Conservation (phyloP, 192 early-diverging fungal species). For the Rhizophagus clarus region DNA sequence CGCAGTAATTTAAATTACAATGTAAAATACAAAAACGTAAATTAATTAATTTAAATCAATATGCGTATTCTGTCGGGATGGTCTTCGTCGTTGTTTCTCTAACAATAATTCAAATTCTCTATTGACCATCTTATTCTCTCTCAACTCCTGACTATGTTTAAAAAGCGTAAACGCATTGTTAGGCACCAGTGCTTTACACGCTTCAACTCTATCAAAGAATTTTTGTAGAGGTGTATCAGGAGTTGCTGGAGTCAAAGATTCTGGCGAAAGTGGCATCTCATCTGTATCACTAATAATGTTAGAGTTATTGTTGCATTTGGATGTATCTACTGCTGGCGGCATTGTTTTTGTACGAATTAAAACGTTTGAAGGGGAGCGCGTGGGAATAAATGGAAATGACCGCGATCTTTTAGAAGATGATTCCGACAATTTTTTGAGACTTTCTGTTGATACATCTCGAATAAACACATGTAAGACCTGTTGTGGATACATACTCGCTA, state of each 20-base stretch:
- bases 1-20: too few species aligned
- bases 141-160: background rate
- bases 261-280: background rate
- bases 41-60: background rate
- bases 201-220: background rate
- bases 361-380: conserved; percentile 1
- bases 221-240: background rate
- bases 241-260: background rate
- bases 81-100: background rate
- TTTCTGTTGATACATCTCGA: conserved; percentile 52
- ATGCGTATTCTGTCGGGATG: background rate
- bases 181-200: background rate
- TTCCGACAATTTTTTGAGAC: conserved; percentile 6
- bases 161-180: background rate
- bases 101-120: background rate
- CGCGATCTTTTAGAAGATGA: background rate
- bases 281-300: background rate
- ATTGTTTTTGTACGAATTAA: conserved; percentile 16
- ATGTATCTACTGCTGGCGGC: background rate
- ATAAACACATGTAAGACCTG: conserved; percentile 73
- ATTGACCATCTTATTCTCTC: background rate
- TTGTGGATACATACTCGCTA: conserved; percentile 51
- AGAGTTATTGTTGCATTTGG: background rate
- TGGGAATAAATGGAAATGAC: conserved; percentile 30
- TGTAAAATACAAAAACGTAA: too few species aligned